Conservation (phyloP, 768 basidiomycete species). For the Erythrobasidium yunnanense region DNA sequence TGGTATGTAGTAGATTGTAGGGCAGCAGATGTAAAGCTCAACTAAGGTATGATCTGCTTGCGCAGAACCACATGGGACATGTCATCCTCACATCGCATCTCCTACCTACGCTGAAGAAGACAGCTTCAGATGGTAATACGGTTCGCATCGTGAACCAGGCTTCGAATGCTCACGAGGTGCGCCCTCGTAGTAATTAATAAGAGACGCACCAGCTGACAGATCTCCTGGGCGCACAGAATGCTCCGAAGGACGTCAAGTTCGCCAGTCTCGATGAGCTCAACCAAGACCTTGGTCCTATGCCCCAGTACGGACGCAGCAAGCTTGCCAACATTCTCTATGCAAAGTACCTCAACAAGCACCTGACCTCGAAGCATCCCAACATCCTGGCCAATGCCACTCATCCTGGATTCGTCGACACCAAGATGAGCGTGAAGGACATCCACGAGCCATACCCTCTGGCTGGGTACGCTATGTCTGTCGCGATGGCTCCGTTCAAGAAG, state of each 20-base stretch:
- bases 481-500: slow-evolving; percentile 27
- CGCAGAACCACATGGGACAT: slow-evolving; percentile 27
- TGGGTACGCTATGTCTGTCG: slow-evolving; percentile 22
- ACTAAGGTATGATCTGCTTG: not conserved
- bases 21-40: not conserved
- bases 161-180: slow-evolving; percentile 27
- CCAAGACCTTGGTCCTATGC: slow-evolving; percentile 26
- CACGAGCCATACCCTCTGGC: slow-evolving; percentile 25
- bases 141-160: slow-evolving; percentile 23
- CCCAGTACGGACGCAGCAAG: slow-evolving; percentile 23
- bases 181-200: not conserved
- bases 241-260: slow-evolving; percentile 26
- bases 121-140: slow-evolving; percentile 2
- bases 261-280: slow-evolving; percentile 23
- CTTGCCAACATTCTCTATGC: slow-evolving; percentile 25
- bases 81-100: slow-evolving; percentile 25
- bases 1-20: not conserved
- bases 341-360: slow-evolving; percentile 20
- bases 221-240: too few species aligned
- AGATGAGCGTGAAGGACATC: slow-evolving; percentile 17
- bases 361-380: slow-evolving; percentile 9
- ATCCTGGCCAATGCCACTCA: slow-evolving; percentile 28
- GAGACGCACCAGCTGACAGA: too few species aligned
- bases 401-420: slow-evolving; percentile 24
- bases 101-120: slow-evolving; percentile 26